A percentile compares a stretch with the other conserved stretches of the same genome.
These are phyloP conservation scores for Leccinum subrobustum DNA, from an alignment of 1,284 basidiomycete genomes.

Conservation along the genomic window DNA sequence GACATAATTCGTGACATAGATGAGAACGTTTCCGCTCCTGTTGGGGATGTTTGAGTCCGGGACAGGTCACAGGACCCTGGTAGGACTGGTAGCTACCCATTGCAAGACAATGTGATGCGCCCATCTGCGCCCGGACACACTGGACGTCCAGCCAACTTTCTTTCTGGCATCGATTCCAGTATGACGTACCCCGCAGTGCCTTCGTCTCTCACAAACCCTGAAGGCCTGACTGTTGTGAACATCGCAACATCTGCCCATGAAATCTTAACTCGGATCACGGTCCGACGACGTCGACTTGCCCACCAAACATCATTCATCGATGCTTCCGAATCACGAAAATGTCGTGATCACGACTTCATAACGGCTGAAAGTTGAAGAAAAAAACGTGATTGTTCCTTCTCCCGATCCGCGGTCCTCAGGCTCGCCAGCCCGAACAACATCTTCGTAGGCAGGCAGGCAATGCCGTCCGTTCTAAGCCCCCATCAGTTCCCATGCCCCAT, in stretches of 20 bases:
- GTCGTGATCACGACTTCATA: background rate
- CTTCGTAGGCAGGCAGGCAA: background rate
- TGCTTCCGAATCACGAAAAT: background rate
- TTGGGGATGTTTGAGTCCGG: background rate
- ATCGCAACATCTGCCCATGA: background rate
- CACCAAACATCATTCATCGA: background rate
- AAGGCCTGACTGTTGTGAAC: background rate
- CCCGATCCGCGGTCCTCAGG: background rate
- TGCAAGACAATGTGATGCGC: background rate
- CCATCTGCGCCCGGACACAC: background rate
- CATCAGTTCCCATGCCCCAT: background rate
- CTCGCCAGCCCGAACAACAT: background rate
- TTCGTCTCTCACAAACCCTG: background rate
- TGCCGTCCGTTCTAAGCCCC: background rate
- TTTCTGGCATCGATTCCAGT: background rate
- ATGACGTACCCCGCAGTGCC: background rate
- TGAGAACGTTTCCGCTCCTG: background rate
- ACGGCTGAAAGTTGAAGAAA: background rate
- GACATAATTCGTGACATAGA: background rate
- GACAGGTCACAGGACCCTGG: background rate
- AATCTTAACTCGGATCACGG: background rate
- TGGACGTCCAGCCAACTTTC: background rate
- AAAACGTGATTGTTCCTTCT: background rate
- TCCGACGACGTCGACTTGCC: background rate
- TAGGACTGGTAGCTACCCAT: background rate